phyloP scores from a whole-genome alignment of 768 basidiomycete genomes.

The Boletellus emodensis region DNA sequence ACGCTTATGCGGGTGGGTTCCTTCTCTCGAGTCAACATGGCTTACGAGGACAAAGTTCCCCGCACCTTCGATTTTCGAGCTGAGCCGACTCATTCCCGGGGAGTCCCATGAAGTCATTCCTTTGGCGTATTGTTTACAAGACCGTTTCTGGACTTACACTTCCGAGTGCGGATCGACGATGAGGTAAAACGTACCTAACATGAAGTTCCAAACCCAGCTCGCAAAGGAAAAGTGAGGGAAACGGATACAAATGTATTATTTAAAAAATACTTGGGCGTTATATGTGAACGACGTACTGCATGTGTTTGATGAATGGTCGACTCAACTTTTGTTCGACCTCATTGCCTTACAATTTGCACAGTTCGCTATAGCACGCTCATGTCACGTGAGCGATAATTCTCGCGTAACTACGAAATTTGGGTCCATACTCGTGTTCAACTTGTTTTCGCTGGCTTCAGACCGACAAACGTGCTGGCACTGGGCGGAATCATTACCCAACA shows the following conservation, averaged over 20 bases:
- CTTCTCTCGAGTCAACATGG: slow-evolving; percentile 26
- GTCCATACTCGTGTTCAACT: not conserved
- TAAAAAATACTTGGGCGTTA: too few species aligned
- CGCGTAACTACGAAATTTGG: not conserved
- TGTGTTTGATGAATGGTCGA: too few species aligned
- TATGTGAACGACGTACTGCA: too few species aligned
- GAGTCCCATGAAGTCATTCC: slow-evolving; percentile 20
- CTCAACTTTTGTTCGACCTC: too few species aligned
- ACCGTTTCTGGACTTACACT: slow-evolving; percentile 27
- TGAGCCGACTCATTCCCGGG: slow-evolving; percentile 19
- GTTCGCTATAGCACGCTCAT: too few species aligned
- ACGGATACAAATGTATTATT: too few species aligned
- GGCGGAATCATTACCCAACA: not conserved
- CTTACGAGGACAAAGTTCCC: slow-evolving; percentile 20
- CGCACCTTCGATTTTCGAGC: slow-evolving; percentile 22
- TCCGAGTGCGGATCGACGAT: too few species aligned
- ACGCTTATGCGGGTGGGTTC: too few species aligned
- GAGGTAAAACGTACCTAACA: too few species aligned
- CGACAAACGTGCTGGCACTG: not conserved
- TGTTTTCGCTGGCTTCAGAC: not conserved
- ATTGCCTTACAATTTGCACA: too few species aligned
- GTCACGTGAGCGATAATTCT: slow-evolving; percentile 12
- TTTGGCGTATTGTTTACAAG: slow-evolving; percentile 18
- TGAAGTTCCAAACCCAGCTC: too few species aligned
- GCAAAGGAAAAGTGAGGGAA: too few species aligned